These are phyloP conservation scores for Paecilomyces sp. DNA, from an alignment of 2,329 filamentous ascomycete species.

Conservation along the genomic window DNA sequence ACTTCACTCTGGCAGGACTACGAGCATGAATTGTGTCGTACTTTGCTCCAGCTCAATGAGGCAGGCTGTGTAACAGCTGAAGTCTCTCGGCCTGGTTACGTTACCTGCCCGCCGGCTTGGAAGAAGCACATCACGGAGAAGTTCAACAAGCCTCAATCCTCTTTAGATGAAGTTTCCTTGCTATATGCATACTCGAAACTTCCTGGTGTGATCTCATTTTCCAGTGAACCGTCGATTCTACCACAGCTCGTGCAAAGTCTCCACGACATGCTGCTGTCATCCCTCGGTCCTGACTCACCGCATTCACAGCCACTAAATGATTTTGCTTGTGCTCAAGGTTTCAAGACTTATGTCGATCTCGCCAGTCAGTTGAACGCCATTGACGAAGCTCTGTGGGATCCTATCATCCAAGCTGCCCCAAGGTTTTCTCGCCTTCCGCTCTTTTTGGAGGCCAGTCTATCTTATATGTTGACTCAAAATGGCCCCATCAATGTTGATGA, in stretches of 20 bases:
- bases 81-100: slow-evolving; percentile 29
- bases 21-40: slow-evolving; percentile 61
- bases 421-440: slow-evolving; percentile 58
- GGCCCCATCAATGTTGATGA: slow-evolving; percentile 35
- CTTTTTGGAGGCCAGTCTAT: slow-evolving; percentile 58
- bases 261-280: slow-evolving; percentile 58
- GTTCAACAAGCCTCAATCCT: slow-evolving; percentile 44
- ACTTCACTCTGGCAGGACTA: slow-evolving; percentile 62
- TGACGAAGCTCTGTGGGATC: slow-evolving; percentile 56
- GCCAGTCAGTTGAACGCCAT: slow-evolving; percentile 51
- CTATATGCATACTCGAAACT: slow-evolving; percentile 62
- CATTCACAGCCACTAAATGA: slow-evolving; percentile 57
- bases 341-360: slow-evolving; percentile 64
- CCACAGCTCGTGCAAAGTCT: slow-evolving; percentile 60
- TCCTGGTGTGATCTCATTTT: slow-evolving; percentile 52
- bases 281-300: slow-evolving; percentile 54
- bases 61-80: slow-evolving; percentile 46
- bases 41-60: slow-evolving; percentile 55
- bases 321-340: slow-evolving; percentile 69
- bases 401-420: slow-evolving; percentile 59
- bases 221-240: slow-evolving; percentile 55
- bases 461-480: slow-evolving; percentile 35
- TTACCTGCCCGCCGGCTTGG: slow-evolving; percentile 46
- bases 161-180: slow-evolving; percentile 57
- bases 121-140: slow-evolving; percentile 65